phyloP scores from a whole-genome alignment of 768 basidiomycete genomes.

The Krasilnikovozyma curviuscula region DNA sequence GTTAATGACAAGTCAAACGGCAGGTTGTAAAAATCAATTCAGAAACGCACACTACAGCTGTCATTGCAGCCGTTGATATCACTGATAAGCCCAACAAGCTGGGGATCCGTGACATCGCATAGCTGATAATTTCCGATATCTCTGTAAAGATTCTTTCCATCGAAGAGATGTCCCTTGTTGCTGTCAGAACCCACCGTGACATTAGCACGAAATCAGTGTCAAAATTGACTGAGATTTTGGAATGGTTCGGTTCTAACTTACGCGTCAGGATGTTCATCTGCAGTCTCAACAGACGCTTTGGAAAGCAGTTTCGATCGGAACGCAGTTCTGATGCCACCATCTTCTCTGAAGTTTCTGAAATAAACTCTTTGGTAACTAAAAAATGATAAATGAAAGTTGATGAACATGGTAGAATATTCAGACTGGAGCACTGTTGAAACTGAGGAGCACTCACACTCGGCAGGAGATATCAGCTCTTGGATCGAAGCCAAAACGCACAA shows the following conservation, averaged over 20 bases:
- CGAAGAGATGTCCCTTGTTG: slow-evolving; percentile 61
- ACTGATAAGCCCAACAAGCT: slow-evolving; percentile 63
- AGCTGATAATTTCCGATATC: slow-evolving; percentile 88
- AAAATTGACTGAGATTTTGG: not conserved
- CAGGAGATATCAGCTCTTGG: slow-evolving; percentile 55
- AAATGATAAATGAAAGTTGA: not conserved
- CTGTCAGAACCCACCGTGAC: no score
- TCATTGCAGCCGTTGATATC: slow-evolving; percentile 49
- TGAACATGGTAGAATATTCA: not conserved
- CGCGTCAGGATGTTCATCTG: not conserved
- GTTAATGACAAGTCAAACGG: no score
- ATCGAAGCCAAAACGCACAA: slow-evolving; percentile 73
- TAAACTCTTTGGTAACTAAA: not conserved
- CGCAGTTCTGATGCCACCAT: slow-evolving; percentile 1
- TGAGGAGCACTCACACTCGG: slow-evolving; percentile 42
- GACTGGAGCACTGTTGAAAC: not conserved
- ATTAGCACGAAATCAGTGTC: no score
- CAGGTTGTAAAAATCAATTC: not conserved
- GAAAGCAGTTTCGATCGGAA: slow-evolving; percentile 15
- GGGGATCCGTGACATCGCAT: slow-evolving; percentile 72
- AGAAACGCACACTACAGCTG: slow-evolving; percentile 47
- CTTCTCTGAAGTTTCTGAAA: slow-evolving; percentile 11
- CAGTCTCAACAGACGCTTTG: not conserved
- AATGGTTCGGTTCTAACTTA: not conserved
- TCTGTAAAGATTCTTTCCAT: slow-evolving; percentile 56